Conservation (phyloP, 1,284 basidiomycete species). For the Marasmius fiardii region DNA sequence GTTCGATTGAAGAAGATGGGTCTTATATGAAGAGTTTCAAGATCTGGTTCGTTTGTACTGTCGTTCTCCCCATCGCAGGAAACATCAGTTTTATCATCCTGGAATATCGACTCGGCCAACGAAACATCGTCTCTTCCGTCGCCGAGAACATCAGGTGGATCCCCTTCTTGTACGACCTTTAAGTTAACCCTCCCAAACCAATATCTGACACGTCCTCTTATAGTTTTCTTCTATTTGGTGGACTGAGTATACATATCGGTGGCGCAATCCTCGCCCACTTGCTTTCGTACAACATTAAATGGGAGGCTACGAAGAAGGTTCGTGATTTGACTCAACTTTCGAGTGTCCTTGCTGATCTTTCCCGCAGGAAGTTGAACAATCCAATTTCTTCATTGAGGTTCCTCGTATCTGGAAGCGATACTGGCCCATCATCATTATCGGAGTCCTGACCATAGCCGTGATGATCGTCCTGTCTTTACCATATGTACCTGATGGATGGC, state of each 20-base stretch:
- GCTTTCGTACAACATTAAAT: slow-evolving; percentile 82
- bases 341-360: background rate
- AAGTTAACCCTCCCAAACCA: background rate
- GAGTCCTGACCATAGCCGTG: slow-evolving; percentile 38
- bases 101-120: slow-evolving; percentile 73
- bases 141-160: slow-evolving; percentile 73
- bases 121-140: slow-evolving; percentile 48
- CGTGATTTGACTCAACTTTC: background rate
- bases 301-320: slow-evolving; percentile 73
- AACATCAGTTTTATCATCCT: slow-evolving; percentile 70
- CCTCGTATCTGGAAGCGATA: slow-evolving; percentile 78
- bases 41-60: slow-evolving; percentile 72
- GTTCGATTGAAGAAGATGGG: slow-evolving; percentile 63
- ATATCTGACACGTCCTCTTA: slow-evolving; percentile 7
- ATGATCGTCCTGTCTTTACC: slow-evolving; percentile 55
- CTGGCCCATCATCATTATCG: slow-evolving; percentile 60
- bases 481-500: slow-evolving; percentile 59
- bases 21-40: slow-evolving; percentile 74
- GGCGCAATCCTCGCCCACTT: slow-evolving; percentile 77
- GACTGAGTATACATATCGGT: slow-evolving; percentile 71
- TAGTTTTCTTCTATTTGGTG: slow-evolving; percentile 85
- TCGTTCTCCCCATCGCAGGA: slow-evolving; percentile 73
- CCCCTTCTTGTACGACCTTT: slow-evolving; percentile 70
- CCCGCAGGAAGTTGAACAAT: slow-evolving; percentile 59
- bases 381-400: slow-evolving; percentile 87